Percentiles rank a stretch among this genome's conserved stretches.
These are phyloP conservation scores for Paraphysoderma sedebokerense DNA, from an alignment of 371 early-diverging fungal genomes.

Conservation along the genomic window DNA sequence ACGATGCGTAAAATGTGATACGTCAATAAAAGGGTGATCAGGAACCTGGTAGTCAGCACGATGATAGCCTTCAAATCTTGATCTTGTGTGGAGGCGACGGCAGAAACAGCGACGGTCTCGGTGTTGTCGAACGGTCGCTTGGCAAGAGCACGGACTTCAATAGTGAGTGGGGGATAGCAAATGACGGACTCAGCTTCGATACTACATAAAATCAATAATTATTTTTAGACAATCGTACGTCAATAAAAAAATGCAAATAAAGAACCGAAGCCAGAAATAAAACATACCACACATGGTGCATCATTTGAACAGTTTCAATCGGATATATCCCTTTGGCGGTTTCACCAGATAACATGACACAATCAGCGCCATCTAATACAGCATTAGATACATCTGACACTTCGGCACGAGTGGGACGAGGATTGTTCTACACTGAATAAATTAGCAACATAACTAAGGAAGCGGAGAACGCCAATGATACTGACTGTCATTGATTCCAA, in stretches of 20 bases:
- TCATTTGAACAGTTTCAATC: slow-evolving; percentile 53
- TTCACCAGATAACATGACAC: slow-evolving; percentile 98
- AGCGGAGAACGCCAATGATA: no score
- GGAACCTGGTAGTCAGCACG: slow-evolving; percentile 66
- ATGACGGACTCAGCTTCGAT: slow-evolving; percentile 53
- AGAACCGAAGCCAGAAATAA: no score
- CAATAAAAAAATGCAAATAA: no score
- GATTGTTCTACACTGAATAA: slow-evolving; percentile 91
- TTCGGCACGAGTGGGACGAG: slow-evolving; percentile 96
- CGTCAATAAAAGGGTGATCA: slow-evolving; percentile 8
- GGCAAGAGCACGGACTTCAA: slow-evolving; percentile 60
- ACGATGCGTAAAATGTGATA: neutral
- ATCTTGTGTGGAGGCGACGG: slow-evolving; percentile 74
- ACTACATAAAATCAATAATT: no score
- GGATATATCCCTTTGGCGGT: slow-evolving; percentile 86
- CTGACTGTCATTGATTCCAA: slow-evolving; percentile 97
- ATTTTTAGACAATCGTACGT: no score
- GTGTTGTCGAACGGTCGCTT: slow-evolving; percentile 57
- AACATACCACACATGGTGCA: slow-evolving; percentile 53
- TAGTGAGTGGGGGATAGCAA: slow-evolving; percentile 58
- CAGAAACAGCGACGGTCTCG: slow-evolving; percentile 86
- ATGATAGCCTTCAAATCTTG: slow-evolving; percentile 76
- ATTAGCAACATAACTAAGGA: slow-evolving; percentile 99
- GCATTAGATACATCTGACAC: slow-evolving; percentile 98
- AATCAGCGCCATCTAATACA: slow-evolving; percentile 88